phyloP scores from a whole-genome alignment of 1,284 basidiomycete species.

The Fomitopsis betulina region DNA sequence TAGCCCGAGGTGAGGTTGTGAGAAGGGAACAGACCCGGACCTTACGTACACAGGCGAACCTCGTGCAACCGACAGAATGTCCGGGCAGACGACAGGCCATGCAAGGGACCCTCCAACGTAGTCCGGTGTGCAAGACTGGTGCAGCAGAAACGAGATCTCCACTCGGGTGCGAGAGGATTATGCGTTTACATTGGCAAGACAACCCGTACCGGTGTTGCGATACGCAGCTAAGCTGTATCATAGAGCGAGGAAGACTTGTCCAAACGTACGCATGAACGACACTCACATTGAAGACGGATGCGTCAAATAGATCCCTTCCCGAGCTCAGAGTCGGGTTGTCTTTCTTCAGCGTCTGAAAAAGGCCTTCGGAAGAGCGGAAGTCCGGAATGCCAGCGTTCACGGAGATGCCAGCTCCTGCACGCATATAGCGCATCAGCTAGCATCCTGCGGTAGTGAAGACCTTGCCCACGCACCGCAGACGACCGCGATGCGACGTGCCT shows the following conservation, averaged over 20 bases:
- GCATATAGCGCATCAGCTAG: constrained; percentile 3
- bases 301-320: constrained; percentile 90
- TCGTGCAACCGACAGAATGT: background rate
- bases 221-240: background rate
- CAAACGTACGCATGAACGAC: background rate
- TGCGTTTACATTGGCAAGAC: background rate
- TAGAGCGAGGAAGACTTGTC: background rate
- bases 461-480: constrained; percentile 65
- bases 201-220: background rate
- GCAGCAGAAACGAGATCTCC: background rate
- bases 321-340: constrained; percentile 73
- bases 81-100: background rate
- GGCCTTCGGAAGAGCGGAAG: constrained; percentile 80
- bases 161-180: background rate
- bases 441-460: background rate
- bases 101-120: too few relatives aligned
- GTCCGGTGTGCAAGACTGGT: background rate
- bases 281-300: constrained; percentile 83
- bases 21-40: background rate
- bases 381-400: constrained; percentile 91
- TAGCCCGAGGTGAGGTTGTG: background rate
- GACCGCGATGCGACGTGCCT: constrained; percentile 80
- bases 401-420: constrained; percentile 86
- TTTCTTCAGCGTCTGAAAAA: constrained; percentile 78
- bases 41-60: background rate